Base-by-base conservation (phyloP, 371 early-diverging fungal species). In the Conidiobolus incongruus region DNA sequence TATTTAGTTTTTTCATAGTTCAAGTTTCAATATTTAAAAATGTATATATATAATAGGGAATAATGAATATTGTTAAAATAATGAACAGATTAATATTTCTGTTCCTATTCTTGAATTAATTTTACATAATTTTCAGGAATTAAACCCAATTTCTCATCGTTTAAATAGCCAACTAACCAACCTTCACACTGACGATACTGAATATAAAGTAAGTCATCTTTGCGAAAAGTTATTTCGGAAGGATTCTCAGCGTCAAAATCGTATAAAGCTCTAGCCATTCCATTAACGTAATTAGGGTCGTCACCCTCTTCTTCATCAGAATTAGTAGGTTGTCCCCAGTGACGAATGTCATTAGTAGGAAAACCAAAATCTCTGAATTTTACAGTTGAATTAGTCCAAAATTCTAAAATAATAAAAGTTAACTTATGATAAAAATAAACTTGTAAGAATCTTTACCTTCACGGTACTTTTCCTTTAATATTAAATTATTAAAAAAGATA, bases 41-140 rank as follows among this genome's bases (percentile, higher is more conserved):
- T n/a, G n/a, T n/a, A n/a, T n/a, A n/a, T 26, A 26, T 26, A 26
- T 26, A 26, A 26, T 26, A 26, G 8, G 8, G 26, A 3, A 26
- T 3, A 34, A 34, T 17, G 17, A 13, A 34, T 3, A 15, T 8
- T 13, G 31, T 13, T 6, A 31, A 31, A 8, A 31, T 35, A 15
- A 35, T 35, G 5, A 13, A 5, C 31, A 31, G 35, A 35, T 20
- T 17, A 8, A 2, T 20, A 8, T 17, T 20, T 20, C 37, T 19
- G 37, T 16, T 13, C 37, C 37, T 19, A 26, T 26, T 38, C 39
- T 4, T 38, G 19, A n/a, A 44, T 7, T 16, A 44, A 35, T 21
- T 44, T 33, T 13, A 80, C 70, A 53, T 77, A 80, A 44, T 74
- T 76, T 47, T 76, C 80, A 34, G 81, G 81, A 37, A 80, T 63